These are phyloP conservation scores for Fusarium cyanostomum DNA, from an alignment of 2,329 filamentous ascomycete genomes.

Conservation along the genomic window DNA sequence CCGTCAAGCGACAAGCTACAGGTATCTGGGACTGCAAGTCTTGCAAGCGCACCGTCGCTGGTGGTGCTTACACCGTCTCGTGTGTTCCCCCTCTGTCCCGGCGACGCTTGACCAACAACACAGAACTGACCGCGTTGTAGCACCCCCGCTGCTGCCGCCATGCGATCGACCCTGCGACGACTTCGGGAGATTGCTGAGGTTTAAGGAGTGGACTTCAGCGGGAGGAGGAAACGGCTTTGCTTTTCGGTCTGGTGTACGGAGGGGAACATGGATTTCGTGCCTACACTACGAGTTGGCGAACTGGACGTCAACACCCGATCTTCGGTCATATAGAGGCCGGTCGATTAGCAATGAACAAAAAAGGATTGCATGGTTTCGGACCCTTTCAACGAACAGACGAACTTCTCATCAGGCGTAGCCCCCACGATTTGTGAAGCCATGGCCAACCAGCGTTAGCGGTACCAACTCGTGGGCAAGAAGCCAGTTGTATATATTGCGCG, in stretches of 20 bases:
- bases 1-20: slow-evolving; percentile 88
- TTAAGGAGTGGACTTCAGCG: slow-evolving; percentile 59
- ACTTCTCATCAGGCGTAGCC: neutral
- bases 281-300: slow-evolving; percentile 55
- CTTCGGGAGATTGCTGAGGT: slow-evolving; percentile 98
- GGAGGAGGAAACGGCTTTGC: slow-evolving; percentile 53
- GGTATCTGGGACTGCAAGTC: slow-evolving; percentile 98
- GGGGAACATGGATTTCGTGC: slow-evolving; percentile 55
- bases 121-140: slow-evolving; percentile 58
- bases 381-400: slow-evolving; percentile 38
- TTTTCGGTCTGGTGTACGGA: slow-evolving; percentile 59
- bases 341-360: slow-evolving; percentile 57
- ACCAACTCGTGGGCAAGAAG: neutral
- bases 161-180: slow-evolving; percentile 95
- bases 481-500: neutral
- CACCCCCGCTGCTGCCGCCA: slow-evolving; percentile 91
- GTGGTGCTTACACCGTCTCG: slow-evolving; percentile 94
- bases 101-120: neutral
- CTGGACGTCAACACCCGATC: slow-evolving; percentile 53
- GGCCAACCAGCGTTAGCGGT: slow-evolving; percentile 13
- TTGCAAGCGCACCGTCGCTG: slow-evolving; percentile 82
- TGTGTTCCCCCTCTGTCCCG: slow-evolving; percentile 66
- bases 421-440: slow-evolving; percentile 14
- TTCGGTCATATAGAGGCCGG: slow-evolving; percentile 52
- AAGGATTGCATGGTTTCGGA: slow-evolving; percentile 51